These are phyloP conservation scores for Secale cereale DNA, from an alignment of 176 grass and related monocot species.

Conservation along the genomic window DNA sequence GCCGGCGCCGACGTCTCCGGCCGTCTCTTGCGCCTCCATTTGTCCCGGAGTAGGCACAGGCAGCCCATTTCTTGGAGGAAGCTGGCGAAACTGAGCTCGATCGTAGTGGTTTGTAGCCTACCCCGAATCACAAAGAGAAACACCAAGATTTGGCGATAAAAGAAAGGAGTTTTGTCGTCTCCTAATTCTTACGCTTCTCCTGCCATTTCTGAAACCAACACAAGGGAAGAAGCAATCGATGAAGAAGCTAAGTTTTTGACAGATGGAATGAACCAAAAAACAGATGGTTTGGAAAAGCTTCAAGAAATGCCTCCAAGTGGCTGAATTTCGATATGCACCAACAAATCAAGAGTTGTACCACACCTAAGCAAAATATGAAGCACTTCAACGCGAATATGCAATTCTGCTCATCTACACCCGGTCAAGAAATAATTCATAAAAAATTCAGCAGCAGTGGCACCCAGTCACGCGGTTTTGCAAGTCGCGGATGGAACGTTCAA, in stretches of 20 bases:
- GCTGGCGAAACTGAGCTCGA: neutral
- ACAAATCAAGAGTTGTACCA: neutral
- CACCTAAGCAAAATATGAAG: neutral
- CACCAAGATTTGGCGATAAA: neutral
- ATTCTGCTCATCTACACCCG: too few species aligned
- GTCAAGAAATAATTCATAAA: too few species aligned
- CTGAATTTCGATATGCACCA: neutral
- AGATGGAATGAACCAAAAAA: slow-evolving; percentile 1
- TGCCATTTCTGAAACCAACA: neutral
- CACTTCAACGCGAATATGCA: neutral
- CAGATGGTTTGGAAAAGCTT: neutral
- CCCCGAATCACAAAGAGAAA: neutral
- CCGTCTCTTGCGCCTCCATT: neutral
- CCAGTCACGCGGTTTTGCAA: neutral
- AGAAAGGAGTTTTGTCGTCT: neutral
- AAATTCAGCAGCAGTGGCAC: neutral
- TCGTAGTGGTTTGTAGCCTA: neutral
- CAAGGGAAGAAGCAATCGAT: neutral
- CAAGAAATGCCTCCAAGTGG: slow-evolving; percentile 12
- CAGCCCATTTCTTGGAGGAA: slow-evolving; percentile 42
- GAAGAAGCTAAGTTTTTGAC: neutral
- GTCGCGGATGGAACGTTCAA: neutral
- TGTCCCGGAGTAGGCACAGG: slow-evolving; percentile 16
- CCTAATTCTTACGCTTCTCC: neutral
- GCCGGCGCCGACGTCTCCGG: neutral